phyloP scores from a whole-genome alignment of 257 asterid species.

The Solanum bukasovii region DNA sequence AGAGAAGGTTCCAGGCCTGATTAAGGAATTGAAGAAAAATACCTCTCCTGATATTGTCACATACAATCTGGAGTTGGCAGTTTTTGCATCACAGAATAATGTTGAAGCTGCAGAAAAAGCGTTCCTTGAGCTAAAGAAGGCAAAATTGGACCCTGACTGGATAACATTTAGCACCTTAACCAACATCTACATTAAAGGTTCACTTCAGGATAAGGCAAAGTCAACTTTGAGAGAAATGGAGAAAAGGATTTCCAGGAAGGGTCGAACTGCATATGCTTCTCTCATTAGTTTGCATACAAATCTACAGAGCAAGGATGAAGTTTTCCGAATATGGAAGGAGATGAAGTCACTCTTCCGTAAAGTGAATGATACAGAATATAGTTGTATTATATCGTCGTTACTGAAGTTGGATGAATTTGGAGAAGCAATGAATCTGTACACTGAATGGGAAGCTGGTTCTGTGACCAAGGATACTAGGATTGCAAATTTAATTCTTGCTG shows the following conservation, averaged over 20 bases:
- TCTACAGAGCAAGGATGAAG: conserved; percentile 44
- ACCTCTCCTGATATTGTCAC: conserved; percentile 79
- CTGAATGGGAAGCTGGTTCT: conserved; percentile 81
- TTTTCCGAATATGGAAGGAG: conserved; percentile 64
- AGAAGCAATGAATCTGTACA: conserved; percentile 65
- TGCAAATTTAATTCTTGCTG: conserved; percentile 75
- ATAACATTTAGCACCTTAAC: conserved; percentile 83
- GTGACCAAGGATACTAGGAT: conserved; percentile 67
- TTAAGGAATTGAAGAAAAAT: conserved; percentile 51
- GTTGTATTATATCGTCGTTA: conserved; percentile 61
- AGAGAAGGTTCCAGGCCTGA: conserved; percentile 48
- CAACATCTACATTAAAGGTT: conserved; percentile 62
- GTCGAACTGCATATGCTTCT: conserved; percentile 61
- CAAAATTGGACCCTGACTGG: conserved; percentile 80
- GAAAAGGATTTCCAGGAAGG: conserved; percentile 44
- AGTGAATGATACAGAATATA: conserved; percentile 65
- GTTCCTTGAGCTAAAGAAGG: conserved; percentile 44
- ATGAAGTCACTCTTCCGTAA: conserved; percentile 57
- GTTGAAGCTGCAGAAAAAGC: conserved; percentile 64
- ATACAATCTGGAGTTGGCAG: conserved; percentile 65
- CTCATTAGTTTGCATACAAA: conserved; percentile 65
- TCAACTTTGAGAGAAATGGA: conserved; percentile 74
- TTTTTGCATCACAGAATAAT: conserved; percentile 55
- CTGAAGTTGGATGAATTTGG: conserved; percentile 47
- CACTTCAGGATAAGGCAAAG: conserved; percentile 61